Base-by-base conservation (phyloP, 192 early-diverging fungal genomes). In the Rhizoclosmatium sp. region DNA sequence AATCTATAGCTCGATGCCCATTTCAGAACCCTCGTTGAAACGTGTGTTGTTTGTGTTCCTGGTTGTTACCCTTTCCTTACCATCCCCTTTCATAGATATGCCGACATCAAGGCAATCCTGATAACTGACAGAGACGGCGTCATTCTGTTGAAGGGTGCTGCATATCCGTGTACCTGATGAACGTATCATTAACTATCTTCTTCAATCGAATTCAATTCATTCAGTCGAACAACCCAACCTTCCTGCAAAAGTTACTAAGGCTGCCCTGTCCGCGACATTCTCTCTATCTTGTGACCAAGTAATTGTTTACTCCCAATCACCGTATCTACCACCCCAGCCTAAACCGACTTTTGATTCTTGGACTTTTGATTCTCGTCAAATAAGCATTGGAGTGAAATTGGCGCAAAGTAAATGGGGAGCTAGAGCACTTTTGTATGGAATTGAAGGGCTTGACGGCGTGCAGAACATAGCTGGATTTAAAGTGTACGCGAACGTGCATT, bases 71-170 rank as follows among this genome's bases (percentile, higher is more conserved):
- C 31, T 31, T 31, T 31, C 31, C 31, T 31, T 31, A 31, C 31
- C 31, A 31, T 31, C 31, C 31, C 31, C 31, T 31, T 31, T 31
- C 31, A 31, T 31, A 31, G 31, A 31, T 31, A 31, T 31, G 40
- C 4, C 56, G 78, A 71, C 39, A 31, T 79, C 12, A 69, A 62
- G 59, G 78, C 78, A 7, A 69, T 71, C 19, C 67, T 79, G 3
- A 67, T 79, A 7, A 79, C 78, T 9, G 78, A 79, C 69, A 54
- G 69, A 71, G 78, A 79, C 58, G 78, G 78, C 44, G 78, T 79
- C 16, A 79, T 79, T 59, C 46, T 79, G 5, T 12, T 71, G 40
- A 71, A 79, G 31, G 78, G 78, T 79, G 42, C 46, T 54, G 16
- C 9, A 54, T 16, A 31, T 31, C 31, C 31, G 62, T 16, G 42